These are phyloP conservation scores for Coemansia sp. DNA, from an alignment of 192 early-diverging fungal species.

Conservation along the genomic window DNA sequence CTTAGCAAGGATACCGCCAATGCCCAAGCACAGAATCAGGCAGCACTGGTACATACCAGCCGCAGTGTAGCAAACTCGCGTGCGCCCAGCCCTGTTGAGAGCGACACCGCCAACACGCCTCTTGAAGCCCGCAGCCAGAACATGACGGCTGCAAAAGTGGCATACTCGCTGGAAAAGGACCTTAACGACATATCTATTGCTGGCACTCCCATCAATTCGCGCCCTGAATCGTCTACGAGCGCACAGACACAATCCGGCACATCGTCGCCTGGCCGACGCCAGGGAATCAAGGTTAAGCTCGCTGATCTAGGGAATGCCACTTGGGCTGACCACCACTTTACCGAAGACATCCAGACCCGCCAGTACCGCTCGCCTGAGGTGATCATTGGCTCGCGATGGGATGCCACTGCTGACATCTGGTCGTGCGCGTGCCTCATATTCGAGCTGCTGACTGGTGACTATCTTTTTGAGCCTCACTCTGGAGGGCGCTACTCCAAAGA, in stretches of 20 bases:
- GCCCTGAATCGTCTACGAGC: slow-evolving; percentile 6
- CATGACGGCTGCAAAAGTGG: slow-evolving; percentile 2
- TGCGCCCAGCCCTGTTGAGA: slow-evolving; percentile 38
- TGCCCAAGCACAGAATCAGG: background rate
- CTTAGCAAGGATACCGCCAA: slow-evolving; percentile 24
- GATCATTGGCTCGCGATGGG: slow-evolving; percentile 85
- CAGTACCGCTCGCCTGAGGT: slow-evolving; percentile 97
- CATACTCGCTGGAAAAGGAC: slow-evolving; percentile 58
- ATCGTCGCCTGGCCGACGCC: slow-evolving; percentile 11
- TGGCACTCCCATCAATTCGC: slow-evolving; percentile 32
- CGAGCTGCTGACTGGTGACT: slow-evolving; percentile 91
- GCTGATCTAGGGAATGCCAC: slow-evolving; percentile 96
- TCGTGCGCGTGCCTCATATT: slow-evolving; percentile 92
- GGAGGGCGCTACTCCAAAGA: slow-evolving; percentile 82
- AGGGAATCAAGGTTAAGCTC: slow-evolving; percentile 78
- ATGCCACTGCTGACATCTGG: slow-evolving; percentile 88
- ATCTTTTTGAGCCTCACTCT: slow-evolving; percentile 90
- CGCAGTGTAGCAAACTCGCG: slow-evolving; percentile 53
- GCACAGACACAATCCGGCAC: slow-evolving; percentile 10
- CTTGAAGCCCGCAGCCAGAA: background rate
- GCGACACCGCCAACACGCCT: background rate
- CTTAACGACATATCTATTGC: slow-evolving; percentile 67
- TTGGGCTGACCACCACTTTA: slow-evolving; percentile 94
- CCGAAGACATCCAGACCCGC: slow-evolving; percentile 94
- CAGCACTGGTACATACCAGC: slow-evolving; percentile 38